A percentile compares a stretch with the other conserved stretches of the same genome.
These are phyloP conservation scores for Isabelozyma heimii DNA, from an alignment of 805 yeast genomes.

Conservation along the genomic window DNA sequence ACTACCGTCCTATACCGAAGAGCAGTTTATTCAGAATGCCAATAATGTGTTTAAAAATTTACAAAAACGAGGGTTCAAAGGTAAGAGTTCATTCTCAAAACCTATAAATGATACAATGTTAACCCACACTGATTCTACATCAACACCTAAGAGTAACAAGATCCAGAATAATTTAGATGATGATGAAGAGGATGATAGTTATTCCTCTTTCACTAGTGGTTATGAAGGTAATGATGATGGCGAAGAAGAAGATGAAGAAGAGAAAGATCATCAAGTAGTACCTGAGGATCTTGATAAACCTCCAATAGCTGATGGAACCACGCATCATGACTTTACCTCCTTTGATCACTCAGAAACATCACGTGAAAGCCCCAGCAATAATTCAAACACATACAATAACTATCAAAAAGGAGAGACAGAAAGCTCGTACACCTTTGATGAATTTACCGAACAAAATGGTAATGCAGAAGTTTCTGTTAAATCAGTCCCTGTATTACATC, in stretches of 20 bases:
- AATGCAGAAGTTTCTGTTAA: background rate
- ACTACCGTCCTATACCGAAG: slow-evolving; percentile 31
- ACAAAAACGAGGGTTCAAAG: slow-evolving; percentile 30
- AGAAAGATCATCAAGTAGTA: background rate
- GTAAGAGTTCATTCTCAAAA: slow-evolving; percentile 2
- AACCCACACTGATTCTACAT: slow-evolving; percentile 28
- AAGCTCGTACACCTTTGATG: background rate
- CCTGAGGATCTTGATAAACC: background rate
- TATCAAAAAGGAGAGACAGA: slow-evolving; percentile 7
- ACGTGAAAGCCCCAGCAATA: background rate
- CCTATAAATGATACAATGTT: background rate
- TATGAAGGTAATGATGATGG: slow-evolving; percentile 16
- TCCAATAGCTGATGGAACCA: background rate
- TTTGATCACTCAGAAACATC: slow-evolving; percentile 1
- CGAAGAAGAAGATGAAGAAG: slow-evolving; percentile 6
- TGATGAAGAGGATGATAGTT: slow-evolving; percentile 13
- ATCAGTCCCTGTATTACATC: background rate
- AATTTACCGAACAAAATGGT: background rate
- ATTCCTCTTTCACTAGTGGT: slow-evolving; percentile 33
- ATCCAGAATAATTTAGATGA: slow-evolving; percentile 4
- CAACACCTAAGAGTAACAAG: slow-evolving; percentile 31
- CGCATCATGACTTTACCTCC: slow-evolving; percentile 10
- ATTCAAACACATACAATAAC: slow-evolving; percentile 1
- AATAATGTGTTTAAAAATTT: slow-evolving; percentile 36
- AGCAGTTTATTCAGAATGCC: slow-evolving; percentile 37